A percentile compares a stretch with the other conserved stretches of the same genome.
These are phyloP conservation scores for Wallacemonas sp. DNA, from an alignment of 208 protist species.

Conservation along the genomic window DNA sequence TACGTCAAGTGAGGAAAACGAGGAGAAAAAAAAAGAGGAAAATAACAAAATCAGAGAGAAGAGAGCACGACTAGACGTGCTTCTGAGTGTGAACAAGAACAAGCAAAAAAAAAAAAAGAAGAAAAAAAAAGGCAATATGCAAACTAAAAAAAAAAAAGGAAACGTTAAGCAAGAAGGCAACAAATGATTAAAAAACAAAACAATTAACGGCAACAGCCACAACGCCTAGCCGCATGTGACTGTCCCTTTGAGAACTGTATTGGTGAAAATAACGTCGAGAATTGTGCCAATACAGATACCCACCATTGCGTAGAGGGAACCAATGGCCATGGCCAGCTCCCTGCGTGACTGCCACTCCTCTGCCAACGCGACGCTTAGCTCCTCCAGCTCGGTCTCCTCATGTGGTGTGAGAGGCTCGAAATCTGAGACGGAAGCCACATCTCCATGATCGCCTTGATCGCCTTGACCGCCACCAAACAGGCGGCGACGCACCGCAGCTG, in stretches of 20 bases:
- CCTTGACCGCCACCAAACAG: not conserved
- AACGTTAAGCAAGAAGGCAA: constrained; percentile 7
- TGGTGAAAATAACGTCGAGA: constrained; percentile 76
- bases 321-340: constrained; percentile 87
- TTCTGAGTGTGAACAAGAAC: constrained; percentile 8
- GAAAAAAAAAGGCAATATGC: constrained; percentile 22
- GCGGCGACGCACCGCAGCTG: not conserved
- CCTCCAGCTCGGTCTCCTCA: constrained; percentile 25
- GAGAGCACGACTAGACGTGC: too few relatives aligned
- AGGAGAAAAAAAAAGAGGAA: constrained; percentile 18
- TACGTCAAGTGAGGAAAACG: too few relatives aligned
- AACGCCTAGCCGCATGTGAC: constrained; percentile 4
- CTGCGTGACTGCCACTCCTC: constrained; percentile 54
- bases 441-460: not conserved
- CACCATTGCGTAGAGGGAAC: constrained; percentile 71
- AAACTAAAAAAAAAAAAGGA: constrained; percentile 10
- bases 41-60: constrained; percentile 14
- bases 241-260: constrained; percentile 46
- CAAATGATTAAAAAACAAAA: not conserved
- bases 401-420: constrained; percentile 12
- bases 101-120: constrained; percentile 13
- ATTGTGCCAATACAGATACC: constrained; percentile 76
- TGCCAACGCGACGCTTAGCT: constrained; percentile 22
- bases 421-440: constrained; percentile 2
- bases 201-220: not conserved